phyloP scores from a whole-genome alignment of 257 asterid genomes.

The Primulina eburnea region DNA sequence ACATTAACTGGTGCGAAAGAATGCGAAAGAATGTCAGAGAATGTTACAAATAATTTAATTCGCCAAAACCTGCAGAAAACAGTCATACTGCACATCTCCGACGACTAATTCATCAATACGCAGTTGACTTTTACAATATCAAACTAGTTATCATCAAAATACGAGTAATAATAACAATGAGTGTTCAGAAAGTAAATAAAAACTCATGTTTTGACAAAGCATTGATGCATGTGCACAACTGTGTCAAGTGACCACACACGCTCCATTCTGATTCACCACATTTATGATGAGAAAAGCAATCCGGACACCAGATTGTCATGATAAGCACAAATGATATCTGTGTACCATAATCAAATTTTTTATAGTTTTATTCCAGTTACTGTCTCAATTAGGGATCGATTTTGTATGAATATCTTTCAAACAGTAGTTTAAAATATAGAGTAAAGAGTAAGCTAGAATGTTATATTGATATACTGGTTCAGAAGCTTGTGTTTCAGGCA shows the following conservation, averaged over 20 bases:
- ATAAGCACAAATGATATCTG: background rate
- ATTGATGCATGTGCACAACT: background rate
- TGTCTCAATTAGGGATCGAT: background rate
- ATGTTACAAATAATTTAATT: background rate
- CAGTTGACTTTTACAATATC: background rate
- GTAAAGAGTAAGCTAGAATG: background rate
- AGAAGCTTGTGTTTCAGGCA: slow-evolving; percentile 11
- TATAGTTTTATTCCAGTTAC: background rate
- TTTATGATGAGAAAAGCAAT: background rate
- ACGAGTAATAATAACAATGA: no score
- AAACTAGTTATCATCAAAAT: background rate
- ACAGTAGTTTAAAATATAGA: no score
- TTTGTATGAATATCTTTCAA: background rate
- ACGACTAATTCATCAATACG: background rate
- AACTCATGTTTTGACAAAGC: background rate
- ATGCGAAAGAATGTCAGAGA: background rate
- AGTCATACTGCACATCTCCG: background rate
- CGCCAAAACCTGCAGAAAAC: background rate
- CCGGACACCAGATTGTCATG: background rate
- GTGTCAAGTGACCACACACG: background rate
- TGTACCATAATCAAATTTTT: background rate
- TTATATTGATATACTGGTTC: background rate
- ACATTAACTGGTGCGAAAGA: background rate
- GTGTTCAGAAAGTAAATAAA: no score
- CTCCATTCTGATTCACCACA: background rate